Evolutionary conservation across 2,329 filamentous ascomycete species (phyloP).

Genomic region (Nothopassalora personata): DNA sequence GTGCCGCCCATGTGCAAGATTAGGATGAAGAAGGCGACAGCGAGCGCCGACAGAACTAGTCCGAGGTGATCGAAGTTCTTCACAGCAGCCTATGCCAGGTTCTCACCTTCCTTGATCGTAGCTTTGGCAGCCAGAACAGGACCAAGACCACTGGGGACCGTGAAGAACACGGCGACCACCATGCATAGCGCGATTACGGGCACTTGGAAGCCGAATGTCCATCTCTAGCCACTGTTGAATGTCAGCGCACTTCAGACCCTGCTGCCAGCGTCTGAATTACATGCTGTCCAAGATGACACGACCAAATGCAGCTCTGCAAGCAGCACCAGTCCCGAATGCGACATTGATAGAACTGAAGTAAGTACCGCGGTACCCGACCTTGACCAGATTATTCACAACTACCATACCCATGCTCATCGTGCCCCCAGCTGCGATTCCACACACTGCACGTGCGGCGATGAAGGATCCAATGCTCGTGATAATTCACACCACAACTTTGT

Average conservation of each 20-base stretch:
- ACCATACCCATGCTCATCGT: slow-evolving; percentile 65
- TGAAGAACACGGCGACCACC: slow-evolving; percentile 39
- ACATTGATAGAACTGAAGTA: slow-evolving; percentile 69
- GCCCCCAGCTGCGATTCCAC: slow-evolving; percentile 68
- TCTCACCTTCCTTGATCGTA: slow-evolving; percentile 28
- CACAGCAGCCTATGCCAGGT: slow-evolving; percentile 38
- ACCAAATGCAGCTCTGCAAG: slow-evolving; percentile 61
- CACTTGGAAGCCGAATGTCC: slow-evolving; percentile 57
- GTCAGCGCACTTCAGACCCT: neutral
- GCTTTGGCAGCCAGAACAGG: slow-evolving; percentile 40
- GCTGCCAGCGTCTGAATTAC: neutral
- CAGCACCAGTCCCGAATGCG: slow-evolving; percentile 50
- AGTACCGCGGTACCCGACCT: slow-evolving; percentile 63
- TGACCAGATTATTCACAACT: slow-evolving; percentile 67
- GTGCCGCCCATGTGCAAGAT: slow-evolving; percentile 41
- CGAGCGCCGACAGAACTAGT: slow-evolving; percentile 42
- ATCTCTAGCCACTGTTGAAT: slow-evolving; percentile 56
- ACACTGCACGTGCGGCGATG: slow-evolving; percentile 64
- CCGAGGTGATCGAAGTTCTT: slow-evolving; percentile 48
- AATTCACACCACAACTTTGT: slow-evolving; percentile 66
- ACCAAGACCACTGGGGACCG: slow-evolving; percentile 43
- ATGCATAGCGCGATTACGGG: slow-evolving; percentile 45
- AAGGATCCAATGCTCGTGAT: slow-evolving; percentile 64
- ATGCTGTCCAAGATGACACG: slow-evolving; percentile 64
- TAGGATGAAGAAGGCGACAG: slow-evolving; percentile 37